Evolutionary conservation across 2,329 filamentous ascomycete species (phyloP).

Genomic region (Cladophialophora yegresii): DNA sequence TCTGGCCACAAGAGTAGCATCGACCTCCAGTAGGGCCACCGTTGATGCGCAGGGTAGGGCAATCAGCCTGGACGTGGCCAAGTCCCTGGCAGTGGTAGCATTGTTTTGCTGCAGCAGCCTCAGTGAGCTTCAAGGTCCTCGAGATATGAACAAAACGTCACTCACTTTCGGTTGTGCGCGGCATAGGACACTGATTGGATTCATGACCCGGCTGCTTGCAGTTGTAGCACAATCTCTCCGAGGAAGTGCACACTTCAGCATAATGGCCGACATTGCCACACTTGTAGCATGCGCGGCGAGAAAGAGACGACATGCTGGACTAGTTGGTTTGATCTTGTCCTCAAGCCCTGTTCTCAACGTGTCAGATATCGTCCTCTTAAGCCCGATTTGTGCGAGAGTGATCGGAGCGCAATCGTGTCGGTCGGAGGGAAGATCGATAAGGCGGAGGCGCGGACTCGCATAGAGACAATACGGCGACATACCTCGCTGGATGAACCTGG

Average conservation of each 20-base stretch:
- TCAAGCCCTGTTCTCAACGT: constrained; percentile 11
- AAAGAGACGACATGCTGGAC: constrained; percentile 71
- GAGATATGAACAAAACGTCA: constrained; percentile 15
- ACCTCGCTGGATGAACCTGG: constrained; percentile 26
- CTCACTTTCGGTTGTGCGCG: constrained; percentile 88
- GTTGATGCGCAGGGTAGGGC: constrained; percentile 90
- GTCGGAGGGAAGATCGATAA: constrained; percentile 5
- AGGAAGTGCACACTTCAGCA: constrained; percentile 90
- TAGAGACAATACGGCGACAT: constrained; percentile 7
- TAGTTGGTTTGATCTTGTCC: constrained; percentile 14
- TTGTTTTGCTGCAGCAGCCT: constrained; percentile 72
- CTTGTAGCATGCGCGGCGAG: constrained; percentile 79
- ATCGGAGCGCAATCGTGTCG: background rate
- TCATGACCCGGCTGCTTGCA: constrained; percentile 85
- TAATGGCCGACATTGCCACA: constrained; percentile 76
- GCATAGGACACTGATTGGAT: constrained; percentile 94
- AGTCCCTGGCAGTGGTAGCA: constrained; percentile 99
- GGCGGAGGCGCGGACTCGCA: constrained; percentile 5
- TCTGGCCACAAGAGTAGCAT: constrained; percentile 95
- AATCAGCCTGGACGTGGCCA: constrained; percentile 97
- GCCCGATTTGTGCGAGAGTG: constrained; percentile 2
- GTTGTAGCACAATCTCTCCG: constrained; percentile 99
- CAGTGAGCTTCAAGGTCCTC: constrained; percentile 1
- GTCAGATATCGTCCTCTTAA: constrained; percentile 21
- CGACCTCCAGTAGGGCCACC: constrained; percentile 76